Conservation (phyloP, 495 filamentous ascomycete species). For the Darksidea phi region DNA sequence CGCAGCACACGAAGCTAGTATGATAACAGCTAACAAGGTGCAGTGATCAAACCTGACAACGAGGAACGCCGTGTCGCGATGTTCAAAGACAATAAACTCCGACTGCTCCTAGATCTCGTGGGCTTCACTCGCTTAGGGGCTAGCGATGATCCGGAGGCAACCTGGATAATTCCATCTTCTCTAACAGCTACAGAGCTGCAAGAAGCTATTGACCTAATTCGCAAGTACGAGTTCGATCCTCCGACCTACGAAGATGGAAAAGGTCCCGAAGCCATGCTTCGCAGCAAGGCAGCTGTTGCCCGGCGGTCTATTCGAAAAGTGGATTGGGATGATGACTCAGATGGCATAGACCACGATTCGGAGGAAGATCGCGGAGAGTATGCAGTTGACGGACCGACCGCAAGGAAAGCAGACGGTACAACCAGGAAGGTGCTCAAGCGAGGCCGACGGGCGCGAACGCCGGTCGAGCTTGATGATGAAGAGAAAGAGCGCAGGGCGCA, state of each 20-base stretch:
- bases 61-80: conserved; percentile 69
- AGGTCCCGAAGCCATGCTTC: conserved; percentile 72
- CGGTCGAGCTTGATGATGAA: conserved; percentile 47
- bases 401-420: conserved; percentile 49
- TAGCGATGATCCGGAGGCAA: conserved; percentile 68
- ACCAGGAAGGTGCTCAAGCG: conserved; percentile 54
- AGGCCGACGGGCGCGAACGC: conserved; percentile 47
- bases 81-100: conserved; percentile 86
- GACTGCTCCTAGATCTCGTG: conserved; percentile 76
- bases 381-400: conserved; percentile 63
- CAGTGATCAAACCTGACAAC: conserved; percentile 65
- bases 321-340: conserved; percentile 47
- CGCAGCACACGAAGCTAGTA: background rate
- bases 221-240: conserved; percentile 69
- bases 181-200: conserved; percentile 62
- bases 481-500: conserved; percentile 43
- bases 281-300: conserved; percentile 59
- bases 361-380: conserved; percentile 63
- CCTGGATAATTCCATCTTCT: conserved; percentile 74
- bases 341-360: conserved; percentile 45
- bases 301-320: conserved; percentile 52
- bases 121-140: conserved; percentile 68
- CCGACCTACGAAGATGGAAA: conserved; percentile 67
- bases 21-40: conserved; percentile 29
- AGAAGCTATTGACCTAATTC: conserved; percentile 61